Evolutionary conservation across 768 basidiomycete genomes (phyloP).

Genomic region (Naganishia vishniacii): DNA sequence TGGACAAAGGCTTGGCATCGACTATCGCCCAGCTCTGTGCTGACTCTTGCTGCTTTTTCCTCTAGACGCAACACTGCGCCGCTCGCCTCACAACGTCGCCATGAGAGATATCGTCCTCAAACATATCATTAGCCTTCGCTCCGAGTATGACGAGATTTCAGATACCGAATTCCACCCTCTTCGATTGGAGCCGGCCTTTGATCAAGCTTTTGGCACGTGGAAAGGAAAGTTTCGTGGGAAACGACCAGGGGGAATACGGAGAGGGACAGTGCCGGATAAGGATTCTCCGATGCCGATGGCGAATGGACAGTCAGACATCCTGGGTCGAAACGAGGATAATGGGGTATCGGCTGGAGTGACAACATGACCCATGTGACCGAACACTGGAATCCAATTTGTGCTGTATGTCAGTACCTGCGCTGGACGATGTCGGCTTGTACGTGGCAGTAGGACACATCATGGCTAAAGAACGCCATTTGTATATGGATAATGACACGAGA

Average conservation of each 20-base stretch:
- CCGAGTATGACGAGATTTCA: conserved; percentile 12
- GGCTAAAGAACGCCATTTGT: no score
- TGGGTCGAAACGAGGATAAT: background rate
- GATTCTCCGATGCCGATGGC: background rate
- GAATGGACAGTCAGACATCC: background rate
- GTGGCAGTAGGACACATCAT: no score
- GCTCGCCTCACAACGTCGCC: conserved; percentile 8
- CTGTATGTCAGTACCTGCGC: no score
- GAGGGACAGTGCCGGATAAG: background rate
- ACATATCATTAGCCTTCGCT: conserved; percentile 15
- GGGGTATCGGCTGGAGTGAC: no score
- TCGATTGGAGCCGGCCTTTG: conserved; percentile 22
- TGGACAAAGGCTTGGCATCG: no score
- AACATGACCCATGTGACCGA: no score
- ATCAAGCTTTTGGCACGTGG: conserved; percentile 25
- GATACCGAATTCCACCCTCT: conserved; percentile 16
- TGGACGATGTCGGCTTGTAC: no score
- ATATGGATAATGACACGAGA: no score
- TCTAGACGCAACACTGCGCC: conserved; percentile 17
- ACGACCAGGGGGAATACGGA: conserved; percentile 7
- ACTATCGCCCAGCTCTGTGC: no score
- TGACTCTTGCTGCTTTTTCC: no score
- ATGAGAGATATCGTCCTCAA: conserved; percentile 20
- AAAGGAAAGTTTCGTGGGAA: conserved; percentile 20
- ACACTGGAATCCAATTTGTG: no score